Evolutionary conservation across 345 rosid genomes (phyloP).

Genomic region (Syzygium jambos): DNA sequence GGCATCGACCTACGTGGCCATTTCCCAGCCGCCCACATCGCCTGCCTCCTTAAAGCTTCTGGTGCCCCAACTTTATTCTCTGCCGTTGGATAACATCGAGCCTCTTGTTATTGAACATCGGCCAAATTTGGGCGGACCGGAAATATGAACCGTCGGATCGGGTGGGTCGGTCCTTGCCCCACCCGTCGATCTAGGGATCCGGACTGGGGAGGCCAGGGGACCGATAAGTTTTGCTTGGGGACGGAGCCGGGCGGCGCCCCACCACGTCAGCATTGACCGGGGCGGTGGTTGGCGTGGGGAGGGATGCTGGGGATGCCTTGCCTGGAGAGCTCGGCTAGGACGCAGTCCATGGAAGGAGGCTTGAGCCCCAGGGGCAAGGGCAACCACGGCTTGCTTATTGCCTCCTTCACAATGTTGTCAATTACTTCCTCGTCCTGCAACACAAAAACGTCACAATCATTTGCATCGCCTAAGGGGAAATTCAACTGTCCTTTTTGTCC

Average conservation of each 20-base stretch:
- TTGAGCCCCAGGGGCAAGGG: conserved; percentile 87
- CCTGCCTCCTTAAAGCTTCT: background rate
- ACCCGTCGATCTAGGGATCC: background rate
- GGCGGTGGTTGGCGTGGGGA: conserved; percentile 25
- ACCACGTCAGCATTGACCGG: conserved; percentile 17
- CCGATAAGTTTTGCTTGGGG: background rate
- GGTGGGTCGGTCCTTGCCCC: background rate
- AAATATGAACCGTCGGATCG: background rate
- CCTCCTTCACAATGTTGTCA: conserved; percentile 78
- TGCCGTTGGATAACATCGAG: background rate
- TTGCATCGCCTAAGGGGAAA: background rate
- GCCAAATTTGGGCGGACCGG: background rate
- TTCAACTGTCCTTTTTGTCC: background rate
- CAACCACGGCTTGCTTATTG: conserved; percentile 82
- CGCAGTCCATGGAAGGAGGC: conserved; percentile 72
- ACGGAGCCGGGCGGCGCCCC: background rate
- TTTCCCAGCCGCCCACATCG: background rate
- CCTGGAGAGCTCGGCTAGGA: conserved; percentile 73
- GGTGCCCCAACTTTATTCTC: background rate
- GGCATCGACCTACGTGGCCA: background rate
- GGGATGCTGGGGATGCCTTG: conserved; percentile 72
- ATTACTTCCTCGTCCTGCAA: conserved; percentile 63
- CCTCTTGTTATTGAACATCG: background rate
- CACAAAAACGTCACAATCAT: background rate
- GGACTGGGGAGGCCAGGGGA: background rate